A percentile compares a stretch with the other conserved stretches of the same genome.
Conservation (phyloP, 2,329 filamentous ascomycete species). For the Amesomyces nigricolor region DNA sequence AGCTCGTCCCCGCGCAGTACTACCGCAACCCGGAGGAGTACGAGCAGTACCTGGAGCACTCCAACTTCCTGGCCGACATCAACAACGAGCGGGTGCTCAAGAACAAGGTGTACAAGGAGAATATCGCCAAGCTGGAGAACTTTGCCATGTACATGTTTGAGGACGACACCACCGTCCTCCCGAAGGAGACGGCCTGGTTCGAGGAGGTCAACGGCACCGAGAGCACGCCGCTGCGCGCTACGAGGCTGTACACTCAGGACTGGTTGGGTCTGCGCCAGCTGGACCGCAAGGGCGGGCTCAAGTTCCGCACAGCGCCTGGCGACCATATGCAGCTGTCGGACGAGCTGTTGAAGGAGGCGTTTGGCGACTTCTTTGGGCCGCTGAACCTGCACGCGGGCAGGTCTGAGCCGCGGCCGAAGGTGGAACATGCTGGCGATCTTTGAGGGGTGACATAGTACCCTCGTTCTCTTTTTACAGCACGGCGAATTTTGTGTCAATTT, state of each 20-base stretch:
- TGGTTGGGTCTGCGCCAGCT: slow-evolving; percentile 82
- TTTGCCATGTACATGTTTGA: slow-evolving; percentile 89
- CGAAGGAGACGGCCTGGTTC: slow-evolving; percentile 90
- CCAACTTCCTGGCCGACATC: slow-evolving; percentile 88
- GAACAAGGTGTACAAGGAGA: slow-evolving; percentile 66
- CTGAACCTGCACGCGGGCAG: slow-evolving; percentile 32
- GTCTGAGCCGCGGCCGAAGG: slow-evolving; percentile 11
- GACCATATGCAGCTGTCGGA: slow-evolving; percentile 77
- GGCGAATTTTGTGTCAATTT: neutral
- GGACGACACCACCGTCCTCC: slow-evolving; percentile 78
- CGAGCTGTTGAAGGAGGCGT: slow-evolving; percentile 58
- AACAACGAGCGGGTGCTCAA: slow-evolving; percentile 83
- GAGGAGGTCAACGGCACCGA: slow-evolving; percentile 72
- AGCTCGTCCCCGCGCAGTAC: slow-evolving; percentile 90
- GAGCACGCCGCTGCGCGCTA: slow-evolving; percentile 60
- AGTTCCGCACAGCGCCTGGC: slow-evolving; percentile 67
- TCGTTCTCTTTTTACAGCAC: neutral
- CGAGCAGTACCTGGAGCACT: slow-evolving; percentile 68
- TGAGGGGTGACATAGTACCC: slow-evolving; percentile 8
- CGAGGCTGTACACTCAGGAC: slow-evolving; percentile 77
- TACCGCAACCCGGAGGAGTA: slow-evolving; percentile 68
- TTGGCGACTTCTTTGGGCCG: slow-evolving; percentile 61
- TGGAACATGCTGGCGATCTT: slow-evolving; percentile 19
- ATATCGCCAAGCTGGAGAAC: slow-evolving; percentile 63
- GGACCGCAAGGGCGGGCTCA: slow-evolving; percentile 71